Evolutionary conservation across 1,284 basidiomycete genomes (phyloP), one percentile per base, ranked within the genome.

Genomic region (Vanrija sp.): DNA sequence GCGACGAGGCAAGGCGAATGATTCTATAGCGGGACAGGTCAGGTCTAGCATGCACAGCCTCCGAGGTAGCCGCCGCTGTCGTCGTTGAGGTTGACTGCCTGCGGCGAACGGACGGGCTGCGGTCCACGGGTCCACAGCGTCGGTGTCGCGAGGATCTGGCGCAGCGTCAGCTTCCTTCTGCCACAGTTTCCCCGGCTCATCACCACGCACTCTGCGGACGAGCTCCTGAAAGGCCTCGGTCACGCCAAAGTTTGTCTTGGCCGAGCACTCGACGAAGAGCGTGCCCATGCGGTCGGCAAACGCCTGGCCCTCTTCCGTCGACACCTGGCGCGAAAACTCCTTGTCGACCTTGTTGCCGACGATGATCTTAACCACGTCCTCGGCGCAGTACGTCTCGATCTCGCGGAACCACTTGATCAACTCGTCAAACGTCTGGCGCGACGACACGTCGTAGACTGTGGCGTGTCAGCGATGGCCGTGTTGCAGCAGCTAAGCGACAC

Each of bases 291-390:
- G 82, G 28, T 81, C 78, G 0, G 95, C 95, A 68, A 95, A 97
- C 1, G 82, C 82, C 56, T 84, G 76, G 0, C 86, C 96, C 70
- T 98, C 92, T 0, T 85, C 78, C 3, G 83, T 85, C 0, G 88
- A 78, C 5, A 98, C 92, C 72, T 92, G 87, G 2, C 95, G 83
- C 6, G 89, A 91, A 74, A 87, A 55, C 52, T 61, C 59, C 55
- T 93, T 94, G 80, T 98, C 95, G 5, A 95, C 82, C 78, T 98
- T 98, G 79, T 98, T 98, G 8, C 83, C 83, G 2, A 98, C 92
- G 26, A 98, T 83, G 67, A 98, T 91, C 82, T 93, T 91, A 49
- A 94, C 89, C n/a, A 96, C 90, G 8, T 87, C 86, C 21, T 81
- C 80, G 1, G 86, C 85, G 48, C 94, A 90, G 70, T 97, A 98